phyloP scores from a whole-genome alignment of 2,329 filamentous ascomycete genomes.

The Rugonectria rugulosa region DNA sequence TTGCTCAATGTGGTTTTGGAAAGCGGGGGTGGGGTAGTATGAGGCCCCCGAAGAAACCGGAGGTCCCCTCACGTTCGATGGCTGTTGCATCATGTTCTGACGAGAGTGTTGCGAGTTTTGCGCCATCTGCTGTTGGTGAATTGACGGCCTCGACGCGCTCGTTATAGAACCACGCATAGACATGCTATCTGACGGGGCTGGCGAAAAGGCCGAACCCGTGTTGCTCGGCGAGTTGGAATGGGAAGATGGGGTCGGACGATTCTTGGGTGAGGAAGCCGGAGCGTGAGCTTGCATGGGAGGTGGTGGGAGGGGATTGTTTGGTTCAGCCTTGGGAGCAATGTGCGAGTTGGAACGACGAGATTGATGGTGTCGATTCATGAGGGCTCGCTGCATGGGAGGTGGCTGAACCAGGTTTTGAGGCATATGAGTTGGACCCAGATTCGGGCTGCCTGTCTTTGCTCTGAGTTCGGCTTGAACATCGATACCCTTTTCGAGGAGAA shows the following conservation, averaged over 20 bases:
- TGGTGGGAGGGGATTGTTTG: conserved; percentile 56
- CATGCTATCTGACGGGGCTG: conserved; percentile 56
- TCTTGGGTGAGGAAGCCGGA: conserved; percentile 71
- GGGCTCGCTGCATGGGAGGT: conserved; percentile 79
- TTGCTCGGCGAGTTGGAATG: conserved; percentile 68
- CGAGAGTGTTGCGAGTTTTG: conserved; percentile 34
- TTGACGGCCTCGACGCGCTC: conserved; percentile 43
- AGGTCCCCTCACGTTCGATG: conserved; percentile 45
- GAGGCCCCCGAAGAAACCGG: conserved; percentile 53
- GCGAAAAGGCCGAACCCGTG: conserved; percentile 53
- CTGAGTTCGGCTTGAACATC: conserved; percentile 96
- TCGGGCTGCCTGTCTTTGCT: conserved; percentile 89
- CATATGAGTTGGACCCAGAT: conserved; percentile 74
- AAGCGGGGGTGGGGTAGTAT: conserved; percentile 82
- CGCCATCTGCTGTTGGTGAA: conserved; percentile 38
- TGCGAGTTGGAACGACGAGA: conserved; percentile 74
- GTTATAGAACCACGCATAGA: conserved; percentile 52
- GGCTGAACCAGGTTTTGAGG: conserved; percentile 74
- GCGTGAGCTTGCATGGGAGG: conserved; percentile 58
- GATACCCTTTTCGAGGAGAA: conserved; percentile 96
- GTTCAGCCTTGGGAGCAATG: conserved; percentile 77
- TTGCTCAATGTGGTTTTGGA: conserved; percentile 94
- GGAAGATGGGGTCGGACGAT: conserved; percentile 82
- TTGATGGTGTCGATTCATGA: conserved; percentile 83
- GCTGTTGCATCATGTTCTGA: conserved; percentile 44